Base-by-base conservation (phyloP, 2,329 filamentous ascomycete genomes). In the Eutypella sp. region DNA sequence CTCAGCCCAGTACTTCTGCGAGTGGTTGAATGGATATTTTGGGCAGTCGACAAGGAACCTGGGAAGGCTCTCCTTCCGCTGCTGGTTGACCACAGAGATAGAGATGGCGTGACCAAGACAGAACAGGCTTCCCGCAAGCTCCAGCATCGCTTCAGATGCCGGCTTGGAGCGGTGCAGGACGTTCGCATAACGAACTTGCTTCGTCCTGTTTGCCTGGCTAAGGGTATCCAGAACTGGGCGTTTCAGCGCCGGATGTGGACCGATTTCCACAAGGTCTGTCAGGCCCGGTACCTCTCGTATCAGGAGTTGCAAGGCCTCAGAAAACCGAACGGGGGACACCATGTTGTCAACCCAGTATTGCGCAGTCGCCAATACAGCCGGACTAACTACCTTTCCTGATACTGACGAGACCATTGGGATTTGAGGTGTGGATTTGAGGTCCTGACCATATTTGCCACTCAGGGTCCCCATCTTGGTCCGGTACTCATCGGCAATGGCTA, bases 311-410 rank as follows among this genome's bases (percentile, higher is more conserved):
- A 61, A 47, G 0, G 66, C 66, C 15, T 59, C 46, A 2, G 55
- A 42, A 33, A 69, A 69, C 24, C 50, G 52, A 0, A 70, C 67
- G 0, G 64, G 63, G 0, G 55, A 59, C 2, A 61, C 49, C 36
- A 70, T 51, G 34, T 69, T 69, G 3, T 60, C 50, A 6, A 63
- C 61, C 67, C 67, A 70, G 33, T 61, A 61, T 24, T 57, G 49
- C 8, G 50, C 40, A 4, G 38, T 47, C 9, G 49, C 34, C 13
- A 60, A 22, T 5, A 31, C 16, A 9, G 49, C 41, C 10, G 47
- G 34, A 0, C 40, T 25, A 19, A 58, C 40, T 1, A 19, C 16
- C 5, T 48, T 25, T 4, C 57, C 58, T 1, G 56, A 57, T 5
- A 59, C 56, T 0, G 57, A 50, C 0, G 57, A 59, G 2, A 61